Evolutionary conservation across 208 protist genomes (phyloP).

Genomic region (Polymyxa betae): DNA sequence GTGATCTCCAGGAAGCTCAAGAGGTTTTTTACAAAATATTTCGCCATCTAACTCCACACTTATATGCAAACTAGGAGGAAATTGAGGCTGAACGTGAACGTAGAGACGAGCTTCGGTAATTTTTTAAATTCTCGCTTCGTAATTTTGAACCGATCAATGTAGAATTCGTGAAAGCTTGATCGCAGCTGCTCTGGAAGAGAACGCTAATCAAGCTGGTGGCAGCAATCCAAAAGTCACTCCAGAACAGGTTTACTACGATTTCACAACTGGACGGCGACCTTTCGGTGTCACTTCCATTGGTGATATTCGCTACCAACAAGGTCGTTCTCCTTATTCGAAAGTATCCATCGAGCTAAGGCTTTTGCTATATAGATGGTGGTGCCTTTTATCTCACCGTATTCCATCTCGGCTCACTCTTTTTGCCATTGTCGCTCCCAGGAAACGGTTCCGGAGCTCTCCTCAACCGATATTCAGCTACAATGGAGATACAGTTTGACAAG

Average conservation of each 20-base stretch:
- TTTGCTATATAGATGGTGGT: too few species aligned
- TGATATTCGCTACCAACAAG: background rate
- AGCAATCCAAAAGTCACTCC: background rate
- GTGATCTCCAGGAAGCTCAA: background rate
- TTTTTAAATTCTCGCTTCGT: background rate
- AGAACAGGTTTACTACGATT: background rate
- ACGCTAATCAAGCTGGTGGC: slow-evolving; percentile 6
- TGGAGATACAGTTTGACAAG: background rate
- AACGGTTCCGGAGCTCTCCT: background rate
- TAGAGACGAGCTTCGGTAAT: background rate
- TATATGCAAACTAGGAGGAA: too few species aligned
- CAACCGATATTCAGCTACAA: background rate
- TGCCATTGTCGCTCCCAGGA: background rate
- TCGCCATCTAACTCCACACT: too few species aligned
- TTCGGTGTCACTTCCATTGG: background rate
- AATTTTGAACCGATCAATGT: background rate
- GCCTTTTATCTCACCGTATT: background rate
- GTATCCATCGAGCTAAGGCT: too few species aligned
- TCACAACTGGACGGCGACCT: background rate
- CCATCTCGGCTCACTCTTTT: background rate
- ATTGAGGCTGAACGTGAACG: background rate
- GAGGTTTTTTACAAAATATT: too few species aligned
- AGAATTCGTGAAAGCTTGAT: background rate
- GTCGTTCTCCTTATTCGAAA: too few species aligned
- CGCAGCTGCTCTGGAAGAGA: background rate